Evolutionary conservation across 805 yeast genomes (phyloP).

Genomic region (Schwanniomyces sp.): DNA sequence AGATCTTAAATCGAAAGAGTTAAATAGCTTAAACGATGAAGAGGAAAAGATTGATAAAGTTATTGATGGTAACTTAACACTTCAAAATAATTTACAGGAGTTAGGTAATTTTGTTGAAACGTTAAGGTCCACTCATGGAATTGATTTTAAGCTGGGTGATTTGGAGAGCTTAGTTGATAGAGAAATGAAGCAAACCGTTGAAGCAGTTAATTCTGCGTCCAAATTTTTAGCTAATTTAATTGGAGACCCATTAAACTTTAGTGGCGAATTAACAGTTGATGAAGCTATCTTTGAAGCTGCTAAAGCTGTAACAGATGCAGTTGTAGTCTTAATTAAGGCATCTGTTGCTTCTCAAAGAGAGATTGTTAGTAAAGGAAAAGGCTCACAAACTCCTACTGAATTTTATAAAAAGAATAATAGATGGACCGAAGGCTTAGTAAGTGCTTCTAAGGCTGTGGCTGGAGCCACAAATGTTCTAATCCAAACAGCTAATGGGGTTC

Average conservation of each 20-base stretch:
- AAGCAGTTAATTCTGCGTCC: slow-evolving; percentile 66
- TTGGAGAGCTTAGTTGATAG: slow-evolving; percentile 69
- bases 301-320: slow-evolving; percentile 75
- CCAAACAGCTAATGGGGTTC: slow-evolving; percentile 82
- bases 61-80: slow-evolving; percentile 69
- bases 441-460: slow-evolving; percentile 88
- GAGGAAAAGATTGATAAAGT: slow-evolving; percentile 72
- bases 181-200: slow-evolving; percentile 73
- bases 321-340: slow-evolving; percentile 66
- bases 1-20: slow-evolving; percentile 52
- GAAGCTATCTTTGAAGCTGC: slow-evolving; percentile 79
- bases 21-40: slow-evolving; percentile 54
- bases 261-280: slow-evolving; percentile 66
- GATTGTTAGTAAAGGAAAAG: slow-evolving; percentile 70
- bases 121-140: slow-evolving; percentile 36
- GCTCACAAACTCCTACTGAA: slow-evolving; percentile 63
- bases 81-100: slow-evolving; percentile 68
- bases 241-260: slow-evolving; percentile 50
- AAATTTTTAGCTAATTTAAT: slow-evolving; percentile 55
- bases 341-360: slow-evolving; percentile 82
- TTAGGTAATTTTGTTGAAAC: slow-evolving; percentile 56
- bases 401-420: slow-evolving; percentile 84
- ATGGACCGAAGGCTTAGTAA: slow-evolving; percentile 92
- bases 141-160: slow-evolving; percentile 44
- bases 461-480: slow-evolving; percentile 79